Evolutionary conservation across 257 asterid genomes (phyloP), one percentile per base, ranked within the genome.

Genomic region (Solanum ossicruentum): DNA sequence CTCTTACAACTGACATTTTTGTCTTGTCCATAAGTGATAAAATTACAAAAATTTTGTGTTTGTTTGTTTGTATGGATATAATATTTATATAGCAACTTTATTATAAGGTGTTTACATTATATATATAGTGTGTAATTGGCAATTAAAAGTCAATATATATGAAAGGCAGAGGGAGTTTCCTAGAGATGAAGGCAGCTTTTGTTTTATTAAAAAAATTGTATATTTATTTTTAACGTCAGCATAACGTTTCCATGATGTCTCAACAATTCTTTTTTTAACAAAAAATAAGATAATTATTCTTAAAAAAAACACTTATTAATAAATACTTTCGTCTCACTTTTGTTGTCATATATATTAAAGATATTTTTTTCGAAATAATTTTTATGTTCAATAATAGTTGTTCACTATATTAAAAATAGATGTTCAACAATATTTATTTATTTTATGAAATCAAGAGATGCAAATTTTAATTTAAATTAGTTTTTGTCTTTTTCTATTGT

Each of bases 181-280:
- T 83, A 56, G 17, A 77, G 55, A 83, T 36, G 61, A 77, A 54
- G 86, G 70, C 54, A 75, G 45, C 82, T 23, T 81, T 61, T 43
- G 11, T 6, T 15, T 63, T 5, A 65, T 17, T 55, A 36, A 36
- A 36, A 36, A 36, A 36, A 26, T 43, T 77, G 21, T 16, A 10
- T 45, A 20, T 47, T 13, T 12, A 39, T 10, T 17, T 13, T 7
- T 85, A 32, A 71, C 83, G 85, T 57, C 36, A 88, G 18, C 88
- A 84, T 58, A 41, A 12, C 90, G 88, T 84, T 65, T 51, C n/a
- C 82, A 60, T 88, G 87, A 88, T 88, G 88, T n/a, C 56, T 11
- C 60, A 18, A 9, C 41, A 36, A 36, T 36, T 36, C 41, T 36
- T 36, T 36, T 36, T 36, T 36, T 36, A 36, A 36, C 5, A 36